Evolutionary conservation across 805 yeast species (phyloP).

Genomic region (Metschnikowia bowlesiae): DNA sequence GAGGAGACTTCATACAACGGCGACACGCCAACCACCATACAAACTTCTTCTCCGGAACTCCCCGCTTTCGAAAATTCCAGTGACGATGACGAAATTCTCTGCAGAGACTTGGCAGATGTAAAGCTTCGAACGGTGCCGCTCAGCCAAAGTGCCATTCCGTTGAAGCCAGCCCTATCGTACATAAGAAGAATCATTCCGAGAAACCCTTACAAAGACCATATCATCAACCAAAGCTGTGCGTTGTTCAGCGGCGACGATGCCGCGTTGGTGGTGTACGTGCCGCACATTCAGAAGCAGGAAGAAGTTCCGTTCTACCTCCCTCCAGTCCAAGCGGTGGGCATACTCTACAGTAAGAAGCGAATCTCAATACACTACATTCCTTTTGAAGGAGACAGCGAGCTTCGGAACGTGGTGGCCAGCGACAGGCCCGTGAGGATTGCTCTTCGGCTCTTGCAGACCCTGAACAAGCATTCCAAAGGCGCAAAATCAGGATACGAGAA

Average conservation of each 20-base stretch:
- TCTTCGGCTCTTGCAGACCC: conserved; percentile 70
- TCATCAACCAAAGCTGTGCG: conserved; percentile 81
- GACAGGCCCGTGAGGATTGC: conserved; percentile 81
- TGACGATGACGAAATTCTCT: conserved; percentile 15
- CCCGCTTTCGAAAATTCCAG: conserved; percentile 22
- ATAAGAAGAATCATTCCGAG: conserved; percentile 90
- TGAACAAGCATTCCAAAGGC: conserved; percentile 79
- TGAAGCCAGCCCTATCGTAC: conserved; percentile 43
- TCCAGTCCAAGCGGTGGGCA: conserved; percentile 71
- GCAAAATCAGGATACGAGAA: conserved; percentile 81
- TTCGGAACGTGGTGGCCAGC: conserved; percentile 31
- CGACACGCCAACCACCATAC: conserved; percentile 23
- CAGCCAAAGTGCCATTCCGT: conserved; percentile 15
- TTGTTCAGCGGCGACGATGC: conserved; percentile 38
- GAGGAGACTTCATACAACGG: conserved; percentile 44
- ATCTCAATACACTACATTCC: conserved; percentile 77
- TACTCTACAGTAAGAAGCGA: conserved; percentile 44
- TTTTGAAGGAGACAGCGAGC: conserved; percentile 32
- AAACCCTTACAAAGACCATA: conserved; percentile 79
- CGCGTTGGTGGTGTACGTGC: conserved; percentile 65
- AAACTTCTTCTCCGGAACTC: conserved; percentile 25
- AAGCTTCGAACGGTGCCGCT: conserved; percentile 29
- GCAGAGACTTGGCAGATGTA: conserved; percentile 33
- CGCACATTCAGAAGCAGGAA: conserved; percentile 58
- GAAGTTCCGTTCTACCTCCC: conserved; percentile 90